Percentiles rank a stretch among this genome's conserved stretches.
Conservation (phyloP, 2,329 filamentous ascomycete genomes). For the Metarhizium robertsii region DNA sequence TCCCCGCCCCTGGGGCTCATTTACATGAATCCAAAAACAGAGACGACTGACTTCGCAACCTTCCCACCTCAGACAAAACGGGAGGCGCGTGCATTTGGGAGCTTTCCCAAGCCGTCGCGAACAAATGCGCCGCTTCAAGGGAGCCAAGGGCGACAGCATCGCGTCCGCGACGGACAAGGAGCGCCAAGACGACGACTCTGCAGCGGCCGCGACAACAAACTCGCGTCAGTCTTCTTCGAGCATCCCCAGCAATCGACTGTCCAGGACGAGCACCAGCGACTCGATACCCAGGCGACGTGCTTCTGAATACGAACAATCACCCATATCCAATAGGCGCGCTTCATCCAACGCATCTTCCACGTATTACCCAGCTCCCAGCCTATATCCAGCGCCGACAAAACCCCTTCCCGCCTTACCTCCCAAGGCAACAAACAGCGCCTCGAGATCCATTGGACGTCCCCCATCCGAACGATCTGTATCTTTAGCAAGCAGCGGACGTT, state of each 20-base stretch:
- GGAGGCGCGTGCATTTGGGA: background rate
- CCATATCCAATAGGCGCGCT: background rate
- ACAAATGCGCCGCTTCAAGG: background rate
- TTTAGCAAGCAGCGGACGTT: conserved; percentile 1
- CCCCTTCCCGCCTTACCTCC: conserved; percentile 5
- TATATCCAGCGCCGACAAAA: conserved; percentile 6
- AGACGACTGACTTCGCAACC: background rate
- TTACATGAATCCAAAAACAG: background rate
- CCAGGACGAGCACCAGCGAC: background rate
- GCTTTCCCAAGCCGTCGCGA: background rate
- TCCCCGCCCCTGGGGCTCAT: background rate
- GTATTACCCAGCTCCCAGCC: conserved; percentile 2
- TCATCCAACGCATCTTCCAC: conserved; percentile 4
- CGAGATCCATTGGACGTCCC: conserved; percentile 2
- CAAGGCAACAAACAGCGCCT: background rate
- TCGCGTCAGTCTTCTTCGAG: background rate
- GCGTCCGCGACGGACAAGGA: background rate
- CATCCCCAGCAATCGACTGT: background rate
- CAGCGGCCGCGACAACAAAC: background rate
- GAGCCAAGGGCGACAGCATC: background rate
- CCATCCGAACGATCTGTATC: conserved; percentile 1
- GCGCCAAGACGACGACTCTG: background rate
- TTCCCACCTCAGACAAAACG: background rate
- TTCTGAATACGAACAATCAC: background rate
- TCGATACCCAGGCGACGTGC: background rate